Evolutionary conservation across 768 basidiomycete genomes (phyloP), one percentile per base, ranked within the genome.

Genomic region (Boletus pseudo-olivaceus): DNA sequence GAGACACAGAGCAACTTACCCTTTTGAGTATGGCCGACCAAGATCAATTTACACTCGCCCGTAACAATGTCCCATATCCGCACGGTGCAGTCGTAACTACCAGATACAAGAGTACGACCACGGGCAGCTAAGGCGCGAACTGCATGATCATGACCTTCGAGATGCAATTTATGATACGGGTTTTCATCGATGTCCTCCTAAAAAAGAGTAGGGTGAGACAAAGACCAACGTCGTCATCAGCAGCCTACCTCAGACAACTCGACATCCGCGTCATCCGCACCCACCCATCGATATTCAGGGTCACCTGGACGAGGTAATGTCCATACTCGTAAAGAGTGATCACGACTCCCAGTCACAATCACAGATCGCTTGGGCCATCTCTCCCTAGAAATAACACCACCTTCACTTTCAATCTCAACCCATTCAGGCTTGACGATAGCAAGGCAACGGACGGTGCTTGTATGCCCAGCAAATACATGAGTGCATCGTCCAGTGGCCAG

Each of bases 401-500:
- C 72, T 51, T 88, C 85, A 32, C 78, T 75, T 67, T 88, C 84
- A 14, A 87, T 80, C 56, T 90, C 85, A 7, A 95, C 78, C 79
- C 82, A 80, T 64, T 94, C 93, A 1, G 96, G 96, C 66, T 95
- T 93, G 50, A 98, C 90, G 58, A 99, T 96, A 38, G 95, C 90
- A 8, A 99, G 78, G 73, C 96, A 98, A 43, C 96, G 82, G 26
- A 99, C 95, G 0, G 96, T 99, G 65, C 90, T 93, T 27, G 93
- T 97, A 72, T 99, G 96, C 0, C 96, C 96, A 34, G 92, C 87
- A 70, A 98, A 98, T 17, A 93, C 84, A 71, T 98, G 96, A 4
- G 89, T 93, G 67, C 93, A 94, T 43, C 79, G 76, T 2, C 90
- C 89, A 5, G 81, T 86, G 35, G 80, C 71, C 34, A 96, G 76